Evolutionary conservation across 768 basidiomycete species (phyloP).

Genomic region (Mycena leptocephala): DNA sequence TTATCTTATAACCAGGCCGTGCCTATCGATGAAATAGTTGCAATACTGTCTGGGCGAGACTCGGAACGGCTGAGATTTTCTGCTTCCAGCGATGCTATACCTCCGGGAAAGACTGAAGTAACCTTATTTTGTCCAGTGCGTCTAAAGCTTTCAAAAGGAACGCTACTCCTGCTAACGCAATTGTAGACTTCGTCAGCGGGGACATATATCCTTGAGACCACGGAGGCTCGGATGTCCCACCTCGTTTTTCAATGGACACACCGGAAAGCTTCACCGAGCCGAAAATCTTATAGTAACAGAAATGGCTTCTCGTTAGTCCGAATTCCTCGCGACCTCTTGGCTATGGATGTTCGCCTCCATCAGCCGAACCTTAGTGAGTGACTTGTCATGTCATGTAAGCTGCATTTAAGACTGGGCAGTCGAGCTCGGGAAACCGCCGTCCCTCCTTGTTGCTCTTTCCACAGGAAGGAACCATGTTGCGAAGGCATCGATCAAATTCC

Average conservation of each 20-base stretch:
- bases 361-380: slow-evolving; percentile 68
- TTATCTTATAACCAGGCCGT: slow-evolving; percentile 63
- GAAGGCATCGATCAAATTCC: slow-evolving; percentile 68
- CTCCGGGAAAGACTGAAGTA: slow-evolving; percentile 72
- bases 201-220: slow-evolving; percentile 76
- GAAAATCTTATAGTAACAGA: slow-evolving; percentile 44
- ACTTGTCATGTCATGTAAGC: not conserved
- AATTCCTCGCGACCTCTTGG: slow-evolving; percentile 75
- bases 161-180: slow-evolving; percentile 12
- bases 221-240: slow-evolving; percentile 76
- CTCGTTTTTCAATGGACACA: slow-evolving; percentile 80
- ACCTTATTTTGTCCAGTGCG: slow-evolving; percentile 84
- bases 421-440: slow-evolving; percentile 73
- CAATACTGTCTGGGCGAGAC: slow-evolving; percentile 76
- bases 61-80: slow-evolving; percentile 74
- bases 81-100: slow-evolving; percentile 57
- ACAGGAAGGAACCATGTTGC: slow-evolving; percentile 81
- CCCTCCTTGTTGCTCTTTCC: slow-evolving; percentile 69
- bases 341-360: slow-evolving; percentile 74
- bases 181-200: slow-evolving; percentile 80
- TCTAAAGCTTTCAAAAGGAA: slow-evolving; percentile 14
- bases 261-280: slow-evolving; percentile 51
- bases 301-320: slow-evolving; percentile 64
- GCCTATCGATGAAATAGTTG: slow-evolving; percentile 72
- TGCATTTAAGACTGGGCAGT: slow-evolving; percentile 57